phyloP scores from a whole-genome alignment of 495 filamentous ascomycete genomes.

The Elasticomyces elasticus region DNA sequence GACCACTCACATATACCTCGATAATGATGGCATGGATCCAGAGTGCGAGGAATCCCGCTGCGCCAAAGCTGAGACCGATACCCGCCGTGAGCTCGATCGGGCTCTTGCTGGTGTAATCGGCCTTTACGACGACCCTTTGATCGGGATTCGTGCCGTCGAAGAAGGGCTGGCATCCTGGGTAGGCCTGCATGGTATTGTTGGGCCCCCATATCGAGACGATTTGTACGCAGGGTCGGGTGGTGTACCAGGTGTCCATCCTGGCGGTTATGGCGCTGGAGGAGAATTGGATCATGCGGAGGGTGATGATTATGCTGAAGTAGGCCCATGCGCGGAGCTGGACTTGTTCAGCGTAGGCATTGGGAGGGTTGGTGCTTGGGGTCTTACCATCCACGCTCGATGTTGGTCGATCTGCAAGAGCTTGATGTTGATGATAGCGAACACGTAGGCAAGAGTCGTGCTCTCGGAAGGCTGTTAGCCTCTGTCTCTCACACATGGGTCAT shows the following conservation, averaged over 20 bases:
- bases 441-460: conserved; percentile 28
- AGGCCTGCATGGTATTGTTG: neutral
- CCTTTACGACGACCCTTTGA: neutral
- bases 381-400: conserved; percentile 51
- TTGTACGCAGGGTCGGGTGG: conserved; percentile 35
- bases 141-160: neutral
- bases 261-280: conserved; percentile 30
- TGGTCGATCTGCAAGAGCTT: conserved; percentile 45
- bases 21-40: conserved; percentile 37
- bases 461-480: no score
- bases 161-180: neutral
- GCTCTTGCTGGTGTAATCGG: conserved; percentile 6
- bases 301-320: conserved; percentile 42
- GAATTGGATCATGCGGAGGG: conserved; percentile 35
- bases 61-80: conserved; percentile 36
- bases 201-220: conserved; percentile 29
- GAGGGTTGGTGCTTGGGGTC: no score
- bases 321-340: conserved; percentile 42
- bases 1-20: conserved; percentile 36
- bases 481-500: no score
- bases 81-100: conserved; percentile 28
- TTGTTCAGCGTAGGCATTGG: no score
- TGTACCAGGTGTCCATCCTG: conserved; percentile 30
- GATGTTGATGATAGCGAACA: conserved; percentile 41
- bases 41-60: conserved; percentile 37